phyloP scores from a whole-genome alignment of 805 yeast genomes.

The Priceomyces haplophilus region DNA sequence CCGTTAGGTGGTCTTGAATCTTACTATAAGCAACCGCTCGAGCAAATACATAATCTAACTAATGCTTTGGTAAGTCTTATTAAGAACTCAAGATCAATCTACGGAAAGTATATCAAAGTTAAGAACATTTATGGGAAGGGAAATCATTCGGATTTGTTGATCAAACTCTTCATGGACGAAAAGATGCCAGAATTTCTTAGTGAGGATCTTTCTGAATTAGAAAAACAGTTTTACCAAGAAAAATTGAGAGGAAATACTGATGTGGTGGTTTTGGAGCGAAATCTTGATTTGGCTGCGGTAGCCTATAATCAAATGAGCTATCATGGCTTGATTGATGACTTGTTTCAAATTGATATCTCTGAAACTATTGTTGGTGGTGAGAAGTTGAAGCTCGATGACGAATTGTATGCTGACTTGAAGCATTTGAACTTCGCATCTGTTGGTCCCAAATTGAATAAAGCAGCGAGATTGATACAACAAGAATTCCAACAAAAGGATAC shows the following conservation, averaged over 20 bases:
- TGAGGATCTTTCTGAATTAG: conserved; percentile 32
- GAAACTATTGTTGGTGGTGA: conserved; percentile 19
- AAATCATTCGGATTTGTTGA: conserved; percentile 46
- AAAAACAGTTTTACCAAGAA: conserved; percentile 32
- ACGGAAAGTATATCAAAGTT: conserved; percentile 33
- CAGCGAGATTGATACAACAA: conserved; percentile 68
- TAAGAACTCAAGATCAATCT: conserved; percentile 25
- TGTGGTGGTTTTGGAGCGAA: conserved; percentile 74
- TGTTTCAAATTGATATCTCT: conserved; percentile 49
- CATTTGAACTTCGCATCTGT: conserved; percentile 75
- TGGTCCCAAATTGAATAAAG: conserved; percentile 65
- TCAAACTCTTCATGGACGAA: conserved; percentile 36
- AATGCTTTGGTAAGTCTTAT: conserved; percentile 46
- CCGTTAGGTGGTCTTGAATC: conserved; percentile 35
- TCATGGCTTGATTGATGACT: conserved; percentile 76
- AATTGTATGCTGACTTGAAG: conserved; percentile 50
- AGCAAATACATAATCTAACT: conserved; percentile 48
- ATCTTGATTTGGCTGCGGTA: conserved; percentile 69
- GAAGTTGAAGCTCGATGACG: conserved; percentile 39
- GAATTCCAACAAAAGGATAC: conserved; percentile 43
- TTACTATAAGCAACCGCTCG: conserved; percentile 44
- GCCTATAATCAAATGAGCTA: conserved; percentile 76
- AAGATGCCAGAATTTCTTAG: conserved; percentile 35
- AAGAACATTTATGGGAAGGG: conserved; percentile 64
- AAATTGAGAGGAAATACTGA: conserved; percentile 56